Conservation (phyloP, 345 rosid genomes). For the Hirschfeldia incana region DNA sequence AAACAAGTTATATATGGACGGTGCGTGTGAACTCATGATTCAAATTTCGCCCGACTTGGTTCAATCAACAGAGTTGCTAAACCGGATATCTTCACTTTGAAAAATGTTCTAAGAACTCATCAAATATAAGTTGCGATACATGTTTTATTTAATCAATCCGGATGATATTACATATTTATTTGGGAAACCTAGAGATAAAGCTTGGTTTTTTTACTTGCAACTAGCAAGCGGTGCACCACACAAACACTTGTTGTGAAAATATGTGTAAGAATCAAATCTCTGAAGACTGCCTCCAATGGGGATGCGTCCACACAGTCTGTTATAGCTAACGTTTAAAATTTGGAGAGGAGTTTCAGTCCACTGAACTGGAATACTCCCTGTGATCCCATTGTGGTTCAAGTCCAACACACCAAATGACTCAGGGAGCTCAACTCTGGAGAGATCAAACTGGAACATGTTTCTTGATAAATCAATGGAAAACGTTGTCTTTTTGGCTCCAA, state of each 20-base stretch:
- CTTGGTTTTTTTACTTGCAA: constrained; percentile 42
- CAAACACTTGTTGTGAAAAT: constrained; percentile 73
- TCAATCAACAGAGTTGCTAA: not conserved
- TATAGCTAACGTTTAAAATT: constrained; percentile 51
- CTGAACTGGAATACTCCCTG: constrained; percentile 54
- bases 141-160: not conserved
- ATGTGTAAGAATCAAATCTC: constrained; percentile 49
- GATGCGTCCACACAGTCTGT: constrained; percentile 65
- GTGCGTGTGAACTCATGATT: not conserved
- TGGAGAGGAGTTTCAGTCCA: constrained; percentile 40
- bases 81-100: not conserved
- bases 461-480: constrained; percentile 52
- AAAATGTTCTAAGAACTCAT: not conserved
- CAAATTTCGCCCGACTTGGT: not conserved
- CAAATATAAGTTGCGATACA: not conserved
- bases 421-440: constrained; percentile 51
- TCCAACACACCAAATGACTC: constrained; percentile 49
- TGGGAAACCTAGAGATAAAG: not conserved
- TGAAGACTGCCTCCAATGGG: constrained; percentile 67
- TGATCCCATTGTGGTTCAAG: constrained; percentile 65
- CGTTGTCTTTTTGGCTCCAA: constrained; percentile 38
- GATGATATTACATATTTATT: not conserved
- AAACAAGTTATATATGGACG: not conserved
- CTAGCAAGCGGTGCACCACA: constrained; percentile 67
- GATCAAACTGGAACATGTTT: constrained; percentile 59